Conservation (phyloP, 257 asterid species). For the Handroanthus guayacan region DNA sequence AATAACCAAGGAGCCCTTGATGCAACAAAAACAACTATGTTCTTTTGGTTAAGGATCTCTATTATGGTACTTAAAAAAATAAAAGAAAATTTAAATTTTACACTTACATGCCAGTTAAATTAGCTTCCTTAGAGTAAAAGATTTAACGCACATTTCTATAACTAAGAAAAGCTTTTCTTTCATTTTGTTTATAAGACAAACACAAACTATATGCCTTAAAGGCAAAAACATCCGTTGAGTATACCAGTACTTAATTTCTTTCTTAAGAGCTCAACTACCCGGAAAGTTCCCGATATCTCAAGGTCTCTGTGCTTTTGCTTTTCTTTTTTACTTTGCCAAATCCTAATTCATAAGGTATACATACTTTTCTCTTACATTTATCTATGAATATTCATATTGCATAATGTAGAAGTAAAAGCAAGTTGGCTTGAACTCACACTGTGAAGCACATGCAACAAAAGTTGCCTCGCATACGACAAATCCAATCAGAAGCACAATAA, state of each 20-base stretch:
- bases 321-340: neutral
- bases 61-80: neutral
- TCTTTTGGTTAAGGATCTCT: neutral
- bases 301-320: neutral
- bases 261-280: conserved; percentile 2
- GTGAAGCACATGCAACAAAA: conserved; percentile 46
- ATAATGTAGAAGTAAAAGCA: conserved; percentile 23
- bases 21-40: no score
- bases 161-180: neutral
- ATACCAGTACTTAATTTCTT: neutral
- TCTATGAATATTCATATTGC: conserved; percentile 4
- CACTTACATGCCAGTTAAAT: conserved; percentile 19
- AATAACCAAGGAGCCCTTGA: no score
- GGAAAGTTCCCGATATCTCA: neutral
- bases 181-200: conserved; percentile 19
- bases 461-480: conserved; percentile 53
- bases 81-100: neutral
- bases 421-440: conserved; percentile 48
- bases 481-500: conserved; percentile 51
- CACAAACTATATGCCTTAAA: neutral
- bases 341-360: neutral
- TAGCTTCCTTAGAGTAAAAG: neutral
- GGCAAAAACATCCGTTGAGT: neutral
- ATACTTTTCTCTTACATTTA: conserved; percentile 19
- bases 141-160: conserved; percentile 3